Evolutionary conservation across 2,329 filamentous ascomycete species (phyloP), one percentile per base, ranked within the genome.

Genomic region (Fusarium gaditjirri): DNA sequence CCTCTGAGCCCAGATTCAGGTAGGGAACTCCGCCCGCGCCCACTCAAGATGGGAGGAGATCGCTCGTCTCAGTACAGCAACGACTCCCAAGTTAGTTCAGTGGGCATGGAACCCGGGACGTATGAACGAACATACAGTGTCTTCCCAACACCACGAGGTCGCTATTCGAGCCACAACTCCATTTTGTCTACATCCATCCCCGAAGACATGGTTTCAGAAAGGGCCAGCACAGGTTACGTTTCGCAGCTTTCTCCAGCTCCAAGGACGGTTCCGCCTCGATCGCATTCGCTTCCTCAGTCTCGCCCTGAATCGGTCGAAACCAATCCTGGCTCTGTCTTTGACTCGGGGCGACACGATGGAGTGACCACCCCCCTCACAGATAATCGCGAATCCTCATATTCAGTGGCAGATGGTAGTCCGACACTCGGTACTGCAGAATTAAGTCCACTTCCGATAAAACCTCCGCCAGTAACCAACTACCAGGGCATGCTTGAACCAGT

Each of bases 111-210:
- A 46, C 13, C 64, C 21, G 38, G 43, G 23, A 62, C 59, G 21
- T 57, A 77, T 33, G 75, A 77, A 44, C 72, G 72, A n/a, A 61
- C 65, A 38, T 77, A 78, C 25, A 76, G 62, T 42, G 56, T 74
- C 27, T 78, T 77, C 42, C 77, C 75, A 17, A 63, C 67, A 27
- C 72, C 70, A 6, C 71, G 75, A 25, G 54, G 65, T 33, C 71
- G 74, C 50, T 75, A 76, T 49, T 73, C 76, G 35, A 75, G 49
- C 21, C 41, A 70, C 23, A 75, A 65, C 14, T 75, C 74, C 16
- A 75, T 75, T 35, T 49, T 77, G 57, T 77, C 76, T 17, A 65
- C 75, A 12, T 73, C 76, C 16, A 78, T 78, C 43, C 76, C 76
- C 4, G 76, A 78, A 65, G 73, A 78, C 57, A 70, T 66, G 7